Conservation (phyloP, 306 rosid genomes). For the Acacia crassicarpa region DNA sequence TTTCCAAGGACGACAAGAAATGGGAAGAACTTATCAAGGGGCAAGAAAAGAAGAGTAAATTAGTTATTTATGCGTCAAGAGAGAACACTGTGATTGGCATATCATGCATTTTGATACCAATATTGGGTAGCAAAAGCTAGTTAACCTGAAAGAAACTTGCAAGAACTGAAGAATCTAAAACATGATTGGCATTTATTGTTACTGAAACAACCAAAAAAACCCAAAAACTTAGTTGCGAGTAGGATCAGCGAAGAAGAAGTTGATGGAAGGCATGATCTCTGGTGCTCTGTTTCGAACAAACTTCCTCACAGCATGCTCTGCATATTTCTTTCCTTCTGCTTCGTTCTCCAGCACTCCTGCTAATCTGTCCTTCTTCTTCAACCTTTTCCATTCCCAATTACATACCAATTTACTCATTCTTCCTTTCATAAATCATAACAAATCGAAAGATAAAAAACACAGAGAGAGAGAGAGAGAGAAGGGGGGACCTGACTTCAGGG, state of each 20-base stretch:
- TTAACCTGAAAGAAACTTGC: neutral
- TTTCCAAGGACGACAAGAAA: neutral
- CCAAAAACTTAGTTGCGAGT: constrained; percentile 34
- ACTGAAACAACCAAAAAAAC: neutral
- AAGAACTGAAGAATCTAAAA: neutral
- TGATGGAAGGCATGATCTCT: constrained; percentile 77
- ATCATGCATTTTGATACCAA: neutral
- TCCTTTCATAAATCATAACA: neutral
- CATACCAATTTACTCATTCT: neutral
- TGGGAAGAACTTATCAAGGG: neutral
- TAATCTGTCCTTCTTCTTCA: constrained; percentile 56
- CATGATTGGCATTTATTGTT: neutral
- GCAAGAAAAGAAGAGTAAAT: neutral
- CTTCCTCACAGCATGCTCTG: constrained; percentile 71
- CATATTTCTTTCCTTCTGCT: constrained; percentile 75
- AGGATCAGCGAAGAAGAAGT: constrained; percentile 60
- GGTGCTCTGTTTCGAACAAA: constrained; percentile 68
- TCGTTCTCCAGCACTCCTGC: constrained; percentile 81
- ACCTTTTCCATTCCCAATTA: constrained; percentile 32
- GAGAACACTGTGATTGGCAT: too few relatives aligned
- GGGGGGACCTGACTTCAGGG: constrained; percentile 87
- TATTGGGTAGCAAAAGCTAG: neutral
- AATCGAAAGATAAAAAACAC: neutral
- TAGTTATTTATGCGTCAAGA: too few relatives aligned
- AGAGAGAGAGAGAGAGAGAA: neutral